Evolutionary conservation across 2,329 filamentous ascomycete species (phyloP).

Genomic region (Torrubiella hemipterigena): DNA sequence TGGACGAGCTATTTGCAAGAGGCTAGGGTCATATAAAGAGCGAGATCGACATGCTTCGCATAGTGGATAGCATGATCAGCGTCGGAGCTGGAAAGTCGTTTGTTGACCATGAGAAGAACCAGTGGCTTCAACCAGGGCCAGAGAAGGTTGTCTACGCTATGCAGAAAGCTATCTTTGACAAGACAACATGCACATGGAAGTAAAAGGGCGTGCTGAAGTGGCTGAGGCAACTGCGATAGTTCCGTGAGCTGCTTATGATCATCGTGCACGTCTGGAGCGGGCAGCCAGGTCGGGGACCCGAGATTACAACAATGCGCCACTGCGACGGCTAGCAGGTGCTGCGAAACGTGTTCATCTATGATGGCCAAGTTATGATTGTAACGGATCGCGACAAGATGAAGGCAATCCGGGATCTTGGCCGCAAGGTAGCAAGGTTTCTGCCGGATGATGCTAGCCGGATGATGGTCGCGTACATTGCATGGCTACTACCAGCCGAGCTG

Average conservation of each 20-base stretch:
- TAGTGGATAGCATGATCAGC: constrained; percentile 4
- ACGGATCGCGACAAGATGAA: constrained; percentile 8
- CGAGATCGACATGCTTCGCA: constrained; percentile 4
- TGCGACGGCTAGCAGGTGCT: constrained; percentile 6
- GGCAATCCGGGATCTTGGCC: constrained; percentile 3
- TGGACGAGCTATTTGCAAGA: constrained; percentile 4
- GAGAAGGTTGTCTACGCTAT: constrained; percentile 3
- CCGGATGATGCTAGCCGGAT: constrained; percentile 3
- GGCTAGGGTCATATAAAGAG: constrained; percentile 3
- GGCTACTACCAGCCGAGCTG: constrained; percentile 1
- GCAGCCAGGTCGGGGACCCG: constrained; percentile 6
- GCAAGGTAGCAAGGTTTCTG: constrained; percentile 7
- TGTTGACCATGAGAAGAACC: constrained; percentile 6
- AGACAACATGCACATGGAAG: constrained; percentile 4
- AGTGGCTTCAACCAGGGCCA: constrained; percentile 5
- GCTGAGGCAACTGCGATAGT: constrained; percentile 1
- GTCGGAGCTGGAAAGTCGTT: constrained; percentile 7
- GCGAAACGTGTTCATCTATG: constrained; percentile 6
- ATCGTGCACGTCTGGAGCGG: constrained; percentile 5
- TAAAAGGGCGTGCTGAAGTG: not conserved
- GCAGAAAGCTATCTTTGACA: constrained; percentile 3
- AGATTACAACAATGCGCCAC: constrained; percentile 6
- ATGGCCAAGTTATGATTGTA: constrained; percentile 6
- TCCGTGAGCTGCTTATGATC: not conserved
- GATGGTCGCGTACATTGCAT: constrained; percentile 6